Evolutionary conservation across 75 land plant genomes (phyloP), one percentile per base, ranked within the genome.

Genomic region (Ceratopteris richardii): DNA sequence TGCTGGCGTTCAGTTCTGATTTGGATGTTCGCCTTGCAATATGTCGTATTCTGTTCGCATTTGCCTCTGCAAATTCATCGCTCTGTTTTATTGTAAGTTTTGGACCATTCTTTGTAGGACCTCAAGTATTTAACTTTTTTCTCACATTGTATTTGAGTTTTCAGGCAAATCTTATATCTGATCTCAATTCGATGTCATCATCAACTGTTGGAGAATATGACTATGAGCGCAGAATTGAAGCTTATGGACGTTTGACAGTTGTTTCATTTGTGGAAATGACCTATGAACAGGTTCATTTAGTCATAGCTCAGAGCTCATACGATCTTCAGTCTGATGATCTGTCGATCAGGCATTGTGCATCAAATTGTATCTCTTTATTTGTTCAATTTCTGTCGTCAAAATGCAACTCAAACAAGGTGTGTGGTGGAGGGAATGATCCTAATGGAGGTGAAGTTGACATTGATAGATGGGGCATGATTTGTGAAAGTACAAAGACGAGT

Each of bases 291-390:
- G 75, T 82, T 5, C 44, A 83, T 25, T 44, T 83, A 4, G 63
- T 94, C 33, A 61, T 94, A 13, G 81, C 91, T 2, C 85, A 89
- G 26, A 80, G 73, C 60, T 78, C 86, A 2, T 75, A 70, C 63
- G 91, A 94, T 51, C 63, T 94, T 81, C 75, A 80, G 50, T 89
- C 88, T 22, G 78, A 71, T 23, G 96, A 89, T 21, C 29, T 83
- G 23, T 76, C 84, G 5, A 58, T 92, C n/a, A 75, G 96, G 44
- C 79, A 89, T 40, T 74, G 87, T 72, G 82, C 96, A 36, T 83
- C 79, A 9, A 71, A 66, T 50, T 71, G 74, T 40, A 66, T 94
- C 37, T 61, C 58, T 17, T 31, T 65, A 12, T 94, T 89, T 68
- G 64, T 94, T 41, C 57, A 76, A 33, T 87, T 84, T 66, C 59